Percentiles rank a stretch among this genome's conserved stretches.
Conservation (phyloP, 371 early-diverging fungal species). For the Parasitella parasitica region DNA sequence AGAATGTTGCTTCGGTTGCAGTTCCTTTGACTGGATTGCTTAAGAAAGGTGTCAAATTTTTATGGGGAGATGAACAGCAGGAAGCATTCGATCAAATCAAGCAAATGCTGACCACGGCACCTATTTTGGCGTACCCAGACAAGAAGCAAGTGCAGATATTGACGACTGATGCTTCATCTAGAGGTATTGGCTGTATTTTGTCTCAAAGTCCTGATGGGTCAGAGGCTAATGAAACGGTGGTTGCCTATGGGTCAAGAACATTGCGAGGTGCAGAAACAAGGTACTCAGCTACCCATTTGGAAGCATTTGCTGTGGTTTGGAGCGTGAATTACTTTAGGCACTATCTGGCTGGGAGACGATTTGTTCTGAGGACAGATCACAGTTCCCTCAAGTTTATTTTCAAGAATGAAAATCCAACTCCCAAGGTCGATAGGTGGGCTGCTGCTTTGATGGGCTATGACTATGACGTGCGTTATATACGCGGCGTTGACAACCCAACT, state of each 20-base stretch:
- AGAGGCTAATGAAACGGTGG: conserved; percentile 16
- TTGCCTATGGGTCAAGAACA: conserved; percentile 20
- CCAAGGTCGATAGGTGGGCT: conserved; percentile 28
- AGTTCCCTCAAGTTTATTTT: conserved; percentile 17
- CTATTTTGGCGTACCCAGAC: conserved; percentile 30
- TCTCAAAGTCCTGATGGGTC: conserved; percentile 31
- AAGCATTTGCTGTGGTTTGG: conserved; percentile 16
- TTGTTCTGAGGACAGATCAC: conserved; percentile 37
- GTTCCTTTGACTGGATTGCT: conserved; percentile 16
- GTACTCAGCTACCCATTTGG: conserved; percentile 5
- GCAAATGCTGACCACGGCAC: conserved; percentile 12
- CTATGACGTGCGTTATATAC: conserved; percentile 18
- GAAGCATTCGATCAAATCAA: conserved; percentile 24
- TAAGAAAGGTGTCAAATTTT: conserved; percentile 16
- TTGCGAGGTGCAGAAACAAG: conserved; percentile 8
- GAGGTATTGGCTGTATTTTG: conserved; percentile 36
- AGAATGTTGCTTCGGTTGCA: conserved; percentile 14
- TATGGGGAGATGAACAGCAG: conserved; percentile 19
- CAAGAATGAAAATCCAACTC: conserved; percentile 5
- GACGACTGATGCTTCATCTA: conserved; percentile 31
- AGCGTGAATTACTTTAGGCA: conserved; percentile 29
- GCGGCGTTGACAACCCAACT: conserved; percentile 24
- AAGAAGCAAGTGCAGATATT: conserved; percentile 22
- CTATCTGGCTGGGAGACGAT: conserved; percentile 25
- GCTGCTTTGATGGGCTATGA: conserved; percentile 25